Percentiles rank a stretch among this genome's conserved stretches.
Conservation (phyloP, 148 eudicot genomes). For the Hydrangea macrophylla region DNA sequence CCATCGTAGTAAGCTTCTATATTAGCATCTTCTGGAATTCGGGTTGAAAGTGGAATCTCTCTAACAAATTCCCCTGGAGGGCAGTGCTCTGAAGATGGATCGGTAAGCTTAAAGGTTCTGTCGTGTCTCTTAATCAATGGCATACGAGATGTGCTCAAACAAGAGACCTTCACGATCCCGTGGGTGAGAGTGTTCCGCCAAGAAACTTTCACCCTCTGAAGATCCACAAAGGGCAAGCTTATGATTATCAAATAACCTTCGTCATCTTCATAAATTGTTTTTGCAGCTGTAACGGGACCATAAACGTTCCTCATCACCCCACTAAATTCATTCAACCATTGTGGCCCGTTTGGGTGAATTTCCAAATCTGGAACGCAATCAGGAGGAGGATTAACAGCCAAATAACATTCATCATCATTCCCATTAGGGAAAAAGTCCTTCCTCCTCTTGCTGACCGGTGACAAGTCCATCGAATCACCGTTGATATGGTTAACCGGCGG, state of each 20-base stretch:
- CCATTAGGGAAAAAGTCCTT: conserved; percentile 21
- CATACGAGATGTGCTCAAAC: conserved; percentile 30
- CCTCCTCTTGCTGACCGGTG: conserved; percentile 22
- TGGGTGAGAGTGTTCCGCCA: conserved; percentile 39
- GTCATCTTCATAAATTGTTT: conserved; percentile 40
- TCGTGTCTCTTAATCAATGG: conserved; percentile 31
- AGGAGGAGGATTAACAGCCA: conserved; percentile 19
- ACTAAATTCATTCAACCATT: conserved; percentile 34
- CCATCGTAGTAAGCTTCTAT: conserved; percentile 37
- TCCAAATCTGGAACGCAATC: conserved; percentile 20
- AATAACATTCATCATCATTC: conserved; percentile 24
- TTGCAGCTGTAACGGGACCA: conserved; percentile 46
- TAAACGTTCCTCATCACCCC: conserved; percentile 38
- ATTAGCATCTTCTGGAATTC: conserved; percentile 42
- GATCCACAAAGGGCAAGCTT: conserved; percentile 37
- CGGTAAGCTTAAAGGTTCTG: conserved; percentile 39
- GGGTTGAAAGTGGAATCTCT: conserved; percentile 30
- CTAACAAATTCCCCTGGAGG: conserved; percentile 37
- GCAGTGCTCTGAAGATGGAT: conserved; percentile 34
- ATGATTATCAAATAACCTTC: conserved; percentile 34
- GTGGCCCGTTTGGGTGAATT: conserved; percentile 18
- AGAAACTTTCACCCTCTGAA: conserved; percentile 34
- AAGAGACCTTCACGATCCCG: conserved; percentile 34
- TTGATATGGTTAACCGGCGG: conserved; percentile 13
- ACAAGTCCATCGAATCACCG: conserved; percentile 24